Evolutionary conservation across 805 yeast species (phyloP), one percentile per base, ranked within the genome.

Genomic region (Brettanomyces naardenensis): DNA sequence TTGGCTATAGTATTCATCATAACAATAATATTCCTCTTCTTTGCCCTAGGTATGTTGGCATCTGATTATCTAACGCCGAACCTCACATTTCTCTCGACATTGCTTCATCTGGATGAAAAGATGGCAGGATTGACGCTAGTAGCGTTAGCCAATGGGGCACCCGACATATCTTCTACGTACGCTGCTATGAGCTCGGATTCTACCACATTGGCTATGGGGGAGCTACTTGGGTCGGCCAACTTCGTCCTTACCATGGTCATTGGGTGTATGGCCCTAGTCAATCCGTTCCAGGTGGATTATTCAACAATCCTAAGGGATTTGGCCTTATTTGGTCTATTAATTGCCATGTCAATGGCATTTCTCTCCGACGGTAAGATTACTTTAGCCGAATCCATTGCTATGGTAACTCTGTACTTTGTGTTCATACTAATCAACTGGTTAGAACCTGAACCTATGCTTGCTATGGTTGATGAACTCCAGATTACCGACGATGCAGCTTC

Each of bases 111-210:
- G 36, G 75, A 89, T 14, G 92, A 86, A 42, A 76, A 83, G 41
- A 61, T 89, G 15, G 78, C 92, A 10, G 97, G 97, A 0, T 69
- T 90, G 46, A 89, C 97, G 0, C 62, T 90, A 18, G 63, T 92
- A 37, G 95, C 97, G 0, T 68, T 90, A 43, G 97, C 97, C 0
- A 90, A 90, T 59, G 95, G 95, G 3, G 71, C 94, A 0, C 95
- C 97, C 0, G 98, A 90, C 56, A 76, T 90, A 3, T 71, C 88
- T 27, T 74, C 90, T 33, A 87, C 95, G 0, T 85, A 78, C 54
- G 78, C 80, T 35, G 95, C 97, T 3, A 73, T 92, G 75, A 68
- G 70, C 10, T 61, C 76, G 1, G 79, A 75, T n/a, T 74, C 85
- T 1, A 75, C 81, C 0, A 39, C 62, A 1, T 57, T 74, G 49